These are phyloP conservation scores for Usnea hakonensis DNA, from an alignment of 495 filamentous ascomycete genomes.

Conservation along the genomic window DNA sequence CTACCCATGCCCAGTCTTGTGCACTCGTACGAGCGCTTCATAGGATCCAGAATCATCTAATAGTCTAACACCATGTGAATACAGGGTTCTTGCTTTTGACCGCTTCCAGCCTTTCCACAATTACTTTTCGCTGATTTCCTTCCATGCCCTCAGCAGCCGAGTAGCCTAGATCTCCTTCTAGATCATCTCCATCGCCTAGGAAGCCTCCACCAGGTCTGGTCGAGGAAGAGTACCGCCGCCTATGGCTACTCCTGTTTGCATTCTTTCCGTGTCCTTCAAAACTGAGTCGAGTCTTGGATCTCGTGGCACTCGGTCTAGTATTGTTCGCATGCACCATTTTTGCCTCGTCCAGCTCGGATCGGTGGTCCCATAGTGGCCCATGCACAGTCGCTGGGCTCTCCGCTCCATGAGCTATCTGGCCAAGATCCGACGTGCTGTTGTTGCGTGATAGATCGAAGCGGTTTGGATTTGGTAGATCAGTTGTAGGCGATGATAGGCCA, in stretches of 20 bases:
- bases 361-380: conserved; percentile 24
- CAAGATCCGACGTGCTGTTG: conserved; percentile 39
- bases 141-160: conserved; percentile 91
- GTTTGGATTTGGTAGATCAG: conserved; percentile 70
- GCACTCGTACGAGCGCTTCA: not conserved
- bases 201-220: conserved; percentile 28
- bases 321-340: conserved; percentile 28
- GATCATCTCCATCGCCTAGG: conserved; percentile 60
- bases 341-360: conserved; percentile 32
- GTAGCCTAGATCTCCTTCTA: conserved; percentile 89
- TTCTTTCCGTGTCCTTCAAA: conserved; percentile 22
- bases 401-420: conserved; percentile 29
- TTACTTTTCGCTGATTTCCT: conserved; percentile 80
- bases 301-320: conserved; percentile 15
- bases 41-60: conserved; percentile 9
- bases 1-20: not conserved
- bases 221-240: conserved; percentile 39
- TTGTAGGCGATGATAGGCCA: conserved; percentile 51
- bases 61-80: conserved; percentile 94
- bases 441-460: conserved; percentile 72
- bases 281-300: conserved; percentile 28
- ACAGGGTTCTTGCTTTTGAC: conserved; percentile 94
- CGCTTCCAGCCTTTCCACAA: conserved; percentile 89
- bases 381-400: conserved; percentile 34
- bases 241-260: conserved; percentile 25